Evolutionary conservation across 1,284 basidiomycete genomes (phyloP).

Genomic region (Leccinum angustisporum): DNA sequence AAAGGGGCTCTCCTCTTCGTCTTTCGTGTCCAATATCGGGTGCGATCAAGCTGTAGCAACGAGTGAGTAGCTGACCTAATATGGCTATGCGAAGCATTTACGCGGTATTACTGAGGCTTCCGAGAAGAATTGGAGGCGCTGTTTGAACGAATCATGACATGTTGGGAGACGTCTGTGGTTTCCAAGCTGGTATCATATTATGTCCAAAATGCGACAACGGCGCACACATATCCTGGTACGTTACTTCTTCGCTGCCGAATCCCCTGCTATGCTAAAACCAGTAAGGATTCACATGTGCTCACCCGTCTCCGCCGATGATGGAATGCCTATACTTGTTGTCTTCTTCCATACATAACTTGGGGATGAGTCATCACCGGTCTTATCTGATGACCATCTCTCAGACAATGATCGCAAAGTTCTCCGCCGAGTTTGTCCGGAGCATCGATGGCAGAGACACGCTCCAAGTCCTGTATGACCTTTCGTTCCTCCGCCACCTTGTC

Average conservation of each 20-base stretch:
- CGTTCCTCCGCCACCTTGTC: slow-evolving; percentile 48
- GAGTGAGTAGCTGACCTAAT: slow-evolving; percentile 36
- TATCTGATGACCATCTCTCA: slow-evolving; percentile 28
- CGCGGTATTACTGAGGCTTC: slow-evolving; percentile 33
- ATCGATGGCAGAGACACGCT: slow-evolving; percentile 32
- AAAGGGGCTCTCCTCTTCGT: slow-evolving; percentile 41
- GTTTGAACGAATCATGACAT: slow-evolving; percentile 43
- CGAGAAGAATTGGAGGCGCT: slow-evolving; percentile 38
- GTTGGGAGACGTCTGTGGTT: slow-evolving; percentile 50
- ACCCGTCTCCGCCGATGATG: slow-evolving; percentile 55
- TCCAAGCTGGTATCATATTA: slow-evolving; percentile 35
- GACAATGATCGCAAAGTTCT: slow-evolving; percentile 39
- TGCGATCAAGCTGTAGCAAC: slow-evolving; percentile 38
- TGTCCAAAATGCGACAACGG: slow-evolving; percentile 9
- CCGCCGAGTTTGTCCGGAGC: slow-evolving; percentile 41
- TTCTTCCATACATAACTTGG: slow-evolving; percentile 52
- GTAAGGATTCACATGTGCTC: slow-evolving; percentile 25
- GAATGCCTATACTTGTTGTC: slow-evolving; percentile 56
- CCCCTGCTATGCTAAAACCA: slow-evolving; percentile 15
- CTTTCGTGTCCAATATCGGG: slow-evolving; percentile 45
- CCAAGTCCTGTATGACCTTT: slow-evolving; percentile 45
- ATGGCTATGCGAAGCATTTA: slow-evolving; percentile 6
- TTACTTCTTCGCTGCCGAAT: slow-evolving; percentile 2
- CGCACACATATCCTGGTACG: slow-evolving; percentile 14
- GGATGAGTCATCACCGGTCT: slow-evolving; percentile 39